Base-by-base conservation (phyloP, 805 yeast genomes). In the Saturnispora mendoncae region DNA sequence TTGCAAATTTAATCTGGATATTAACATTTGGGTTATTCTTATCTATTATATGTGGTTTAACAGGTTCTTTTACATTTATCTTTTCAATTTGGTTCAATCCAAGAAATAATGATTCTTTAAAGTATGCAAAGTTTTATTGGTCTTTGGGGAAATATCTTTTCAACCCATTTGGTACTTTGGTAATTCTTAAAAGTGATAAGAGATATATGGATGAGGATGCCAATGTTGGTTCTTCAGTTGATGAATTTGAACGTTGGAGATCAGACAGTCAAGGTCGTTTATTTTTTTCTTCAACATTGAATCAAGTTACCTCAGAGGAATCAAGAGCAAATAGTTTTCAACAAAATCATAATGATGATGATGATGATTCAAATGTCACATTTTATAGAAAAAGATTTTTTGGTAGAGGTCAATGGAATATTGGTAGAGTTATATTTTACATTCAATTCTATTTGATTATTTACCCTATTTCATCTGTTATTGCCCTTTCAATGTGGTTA, bases 371-470 rank as follows among this genome's bases (percentile, higher is more conserved):
- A 8, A 46, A 52, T 26, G 42, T 35, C 5, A 54, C 52, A 4
- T 52, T 53, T 36, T 53, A 53, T 46, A 62, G 62, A 42, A 53
- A 52, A 30, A 50, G 97, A 45, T 67, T 76, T 38, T 90, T 92
- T 58, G 97, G 97, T 27, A 71, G 97, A 58, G 97, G 97, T 28
- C 66, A 77, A 50, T 92, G 97, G 97, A 78, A 80, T 14, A 56
- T 78, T 15, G 95, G 95, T 1, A 70, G 97, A 48, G 70, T 90
- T 20, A 55, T 80, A 10, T 90, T 86, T 54, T 92, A 78, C 55
- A 2, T 78, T 2, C 73, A 74, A 49, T 88, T 78, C 58, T 86
- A 88, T 56, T 49, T 74, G 3, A 46, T 84, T 3, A 55, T 88
- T 21, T 81, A 78, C 46, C 97, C 97, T 1, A 54, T 84, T 2